These are phyloP conservation scores for Hymenoscyphus infarciens DNA, from an alignment of 2,329 filamentous ascomycete genomes.

Conservation along the genomic window DNA sequence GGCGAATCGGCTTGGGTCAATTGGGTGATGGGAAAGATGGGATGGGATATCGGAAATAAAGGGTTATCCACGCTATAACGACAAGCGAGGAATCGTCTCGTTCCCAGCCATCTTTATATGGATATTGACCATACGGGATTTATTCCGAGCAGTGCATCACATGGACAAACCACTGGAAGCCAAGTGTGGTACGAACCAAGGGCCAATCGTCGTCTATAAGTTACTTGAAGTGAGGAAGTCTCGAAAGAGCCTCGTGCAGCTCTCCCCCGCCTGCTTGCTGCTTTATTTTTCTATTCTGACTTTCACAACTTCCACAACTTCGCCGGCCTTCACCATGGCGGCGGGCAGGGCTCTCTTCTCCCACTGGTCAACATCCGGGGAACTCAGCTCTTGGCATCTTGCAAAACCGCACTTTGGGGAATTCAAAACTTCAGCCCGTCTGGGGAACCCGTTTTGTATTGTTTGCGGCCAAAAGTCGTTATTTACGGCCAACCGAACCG, in stretches of 20 bases:
- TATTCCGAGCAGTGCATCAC: background rate
- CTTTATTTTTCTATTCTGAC: background rate
- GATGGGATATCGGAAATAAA: too few relatives aligned
- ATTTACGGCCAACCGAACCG: background rate
- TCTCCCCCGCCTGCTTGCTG: slow-evolving; percentile 1
- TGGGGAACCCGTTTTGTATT: background rate
- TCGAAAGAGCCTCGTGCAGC: background rate
- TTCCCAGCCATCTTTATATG: background rate
- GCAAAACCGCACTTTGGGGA: slow-evolving; percentile 3
- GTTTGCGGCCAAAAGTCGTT: background rate
- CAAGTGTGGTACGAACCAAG: background rate
- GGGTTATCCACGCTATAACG: background rate
- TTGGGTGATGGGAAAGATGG: background rate
- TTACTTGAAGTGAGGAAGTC: background rate
- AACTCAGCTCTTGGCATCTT: background rate
- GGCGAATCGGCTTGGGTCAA: background rate
- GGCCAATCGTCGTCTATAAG: background rate
- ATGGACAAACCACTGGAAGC: background rate
- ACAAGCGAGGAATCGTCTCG: background rate
- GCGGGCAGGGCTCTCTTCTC: background rate
- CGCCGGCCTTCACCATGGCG: background rate
- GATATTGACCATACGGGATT: background rate
- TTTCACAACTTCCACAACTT: background rate
- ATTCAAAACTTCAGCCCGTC: background rate
- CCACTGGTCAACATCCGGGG: background rate